Conservation (phyloP, 805 yeast species). For the Barnettozyma siamensis region DNA sequence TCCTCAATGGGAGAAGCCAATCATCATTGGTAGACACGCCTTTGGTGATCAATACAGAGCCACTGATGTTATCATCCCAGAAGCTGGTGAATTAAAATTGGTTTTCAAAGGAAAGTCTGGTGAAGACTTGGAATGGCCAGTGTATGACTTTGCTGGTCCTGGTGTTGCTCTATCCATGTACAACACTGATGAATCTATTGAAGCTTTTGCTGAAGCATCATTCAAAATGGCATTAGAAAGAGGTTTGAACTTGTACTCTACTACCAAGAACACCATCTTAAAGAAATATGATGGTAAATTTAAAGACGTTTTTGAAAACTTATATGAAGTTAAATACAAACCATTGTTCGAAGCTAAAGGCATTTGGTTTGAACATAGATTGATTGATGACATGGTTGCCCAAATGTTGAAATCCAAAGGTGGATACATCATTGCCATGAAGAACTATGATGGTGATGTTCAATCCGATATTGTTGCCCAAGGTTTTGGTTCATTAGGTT, state of each 20-base stretch:
- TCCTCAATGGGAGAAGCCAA: constrained; percentile 92
- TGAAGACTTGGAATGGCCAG: constrained; percentile 46
- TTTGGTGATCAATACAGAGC: constrained; percentile 97
- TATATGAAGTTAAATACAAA: constrained; percentile 69
- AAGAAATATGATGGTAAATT: constrained; percentile 93
- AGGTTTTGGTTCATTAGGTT: constrained; percentile 94
- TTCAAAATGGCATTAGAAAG: constrained; percentile 81
- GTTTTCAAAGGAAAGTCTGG: constrained; percentile 71
- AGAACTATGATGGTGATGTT: constrained; percentile 97
- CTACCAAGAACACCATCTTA: constrained; percentile 92
- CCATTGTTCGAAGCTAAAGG: constrained; percentile 65
- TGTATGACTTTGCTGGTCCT: constrained; percentile 61
- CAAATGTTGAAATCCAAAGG: constrained; percentile 96
- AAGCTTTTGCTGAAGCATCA: constrained; percentile 88
- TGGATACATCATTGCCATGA: constrained; percentile 92
- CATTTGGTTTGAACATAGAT: constrained; percentile 96
- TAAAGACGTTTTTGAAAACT: constrained; percentile 84
- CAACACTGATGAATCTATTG: constrained; percentile 88
- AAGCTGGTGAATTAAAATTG: constrained; percentile 73
- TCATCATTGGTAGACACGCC: constrained; percentile 96
- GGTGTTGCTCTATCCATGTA: constrained; percentile 89
- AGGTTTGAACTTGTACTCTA: constrained; percentile 73
- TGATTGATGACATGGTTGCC: constrained; percentile 98
- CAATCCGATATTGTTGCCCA: constrained; percentile 96
- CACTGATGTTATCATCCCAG: constrained; percentile 74